A percentile compares a stretch with the other conserved stretches of the same genome.
Conservation (phyloP, 2,329 filamentous ascomycete species). For the Calonectria hongkongensis region DNA sequence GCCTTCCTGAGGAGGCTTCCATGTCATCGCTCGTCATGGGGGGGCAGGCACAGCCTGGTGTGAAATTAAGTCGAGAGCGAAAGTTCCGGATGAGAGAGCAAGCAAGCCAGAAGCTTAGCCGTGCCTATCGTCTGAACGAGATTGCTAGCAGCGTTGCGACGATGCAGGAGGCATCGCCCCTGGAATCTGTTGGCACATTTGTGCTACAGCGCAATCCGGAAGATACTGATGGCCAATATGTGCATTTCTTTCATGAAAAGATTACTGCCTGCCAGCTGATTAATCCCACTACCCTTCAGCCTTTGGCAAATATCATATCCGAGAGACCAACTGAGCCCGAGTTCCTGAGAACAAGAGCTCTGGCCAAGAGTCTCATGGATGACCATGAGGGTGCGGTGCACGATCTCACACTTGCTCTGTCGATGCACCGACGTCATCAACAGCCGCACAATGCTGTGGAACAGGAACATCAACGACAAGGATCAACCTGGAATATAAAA, state of each 20-base stretch:
- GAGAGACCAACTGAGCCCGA: slow-evolving; percentile 79
- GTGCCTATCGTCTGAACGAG: slow-evolving; percentile 88
- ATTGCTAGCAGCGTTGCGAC: slow-evolving; percentile 88
- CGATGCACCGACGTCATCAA: slow-evolving; percentile 70
- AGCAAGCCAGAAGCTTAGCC: slow-evolving; percentile 84
- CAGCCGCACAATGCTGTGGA: slow-evolving; percentile 72
- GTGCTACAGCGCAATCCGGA: slow-evolving; percentile 82
- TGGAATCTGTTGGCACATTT: slow-evolving; percentile 84
- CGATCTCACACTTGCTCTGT: slow-evolving; percentile 82
- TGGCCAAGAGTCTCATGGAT: slow-evolving; percentile 84
- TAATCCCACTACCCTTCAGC: slow-evolving; percentile 80
- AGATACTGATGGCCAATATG: slow-evolving; percentile 86
- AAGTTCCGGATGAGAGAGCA: slow-evolving; percentile 88
- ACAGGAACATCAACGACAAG: slow-evolving; percentile 69
- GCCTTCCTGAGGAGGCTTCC: slow-evolving; percentile 47
- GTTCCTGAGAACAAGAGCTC: slow-evolving; percentile 82
- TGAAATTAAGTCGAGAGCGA: slow-evolving; percentile 84
- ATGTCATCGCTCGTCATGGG: slow-evolving; percentile 49
- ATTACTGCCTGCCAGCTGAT: slow-evolving; percentile 85
- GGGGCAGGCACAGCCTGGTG: slow-evolving; percentile 72
- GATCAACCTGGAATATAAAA: slow-evolving; percentile 47
- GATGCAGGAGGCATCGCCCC: slow-evolving; percentile 86
- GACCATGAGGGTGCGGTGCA: slow-evolving; percentile 81
- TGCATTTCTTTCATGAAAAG: slow-evolving; percentile 96
- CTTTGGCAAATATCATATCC: slow-evolving; percentile 80